Conservation (phyloP, 2,329 filamentous ascomycete species). For the Teratosphaeriaceae sp. region DNA sequence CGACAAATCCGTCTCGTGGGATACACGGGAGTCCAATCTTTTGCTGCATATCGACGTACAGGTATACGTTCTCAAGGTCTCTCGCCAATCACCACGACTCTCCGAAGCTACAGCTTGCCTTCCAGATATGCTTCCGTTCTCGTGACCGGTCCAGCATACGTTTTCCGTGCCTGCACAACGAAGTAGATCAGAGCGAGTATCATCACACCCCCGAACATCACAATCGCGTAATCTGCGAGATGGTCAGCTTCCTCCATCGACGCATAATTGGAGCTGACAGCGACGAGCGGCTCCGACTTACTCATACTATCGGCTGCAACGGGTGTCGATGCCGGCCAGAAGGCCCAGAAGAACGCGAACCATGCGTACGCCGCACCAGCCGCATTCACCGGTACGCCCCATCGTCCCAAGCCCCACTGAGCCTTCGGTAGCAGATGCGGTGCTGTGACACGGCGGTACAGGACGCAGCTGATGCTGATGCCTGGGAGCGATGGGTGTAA, state of each 20-base stretch:
- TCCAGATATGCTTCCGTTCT: constrained; percentile 2
- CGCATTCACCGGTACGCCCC: constrained; percentile 33
- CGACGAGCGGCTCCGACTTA: not conserved
- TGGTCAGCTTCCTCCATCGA: constrained; percentile 1
- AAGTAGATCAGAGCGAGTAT: constrained; percentile 2
- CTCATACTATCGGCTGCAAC: constrained; percentile 8
- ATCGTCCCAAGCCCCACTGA: constrained; percentile 34
- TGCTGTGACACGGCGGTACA: constrained; percentile 31
- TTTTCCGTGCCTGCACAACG: constrained; percentile 3
- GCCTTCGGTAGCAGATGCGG: constrained; percentile 27
- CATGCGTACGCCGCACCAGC: constrained; percentile 29
- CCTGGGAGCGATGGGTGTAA: no score
- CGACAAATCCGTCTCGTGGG: no score
- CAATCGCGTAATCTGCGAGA: not conserved
- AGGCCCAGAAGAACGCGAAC: constrained; percentile 37
- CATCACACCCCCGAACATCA: constrained; percentile 4
- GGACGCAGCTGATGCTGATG: constrained; percentile 35
- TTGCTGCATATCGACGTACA: no score
- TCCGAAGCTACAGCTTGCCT: not conserved
- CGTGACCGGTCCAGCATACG: constrained; percentile 5
- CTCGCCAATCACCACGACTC: no score
- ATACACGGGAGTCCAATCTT: no score
- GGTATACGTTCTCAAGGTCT: no score
- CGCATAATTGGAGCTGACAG: not conserved
- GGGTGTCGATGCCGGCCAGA: constrained; percentile 31